These are phyloP conservation scores for Achaetomiella virescens DNA, from an alignment of 495 filamentous ascomycete species.

Conservation along the genomic window DNA sequence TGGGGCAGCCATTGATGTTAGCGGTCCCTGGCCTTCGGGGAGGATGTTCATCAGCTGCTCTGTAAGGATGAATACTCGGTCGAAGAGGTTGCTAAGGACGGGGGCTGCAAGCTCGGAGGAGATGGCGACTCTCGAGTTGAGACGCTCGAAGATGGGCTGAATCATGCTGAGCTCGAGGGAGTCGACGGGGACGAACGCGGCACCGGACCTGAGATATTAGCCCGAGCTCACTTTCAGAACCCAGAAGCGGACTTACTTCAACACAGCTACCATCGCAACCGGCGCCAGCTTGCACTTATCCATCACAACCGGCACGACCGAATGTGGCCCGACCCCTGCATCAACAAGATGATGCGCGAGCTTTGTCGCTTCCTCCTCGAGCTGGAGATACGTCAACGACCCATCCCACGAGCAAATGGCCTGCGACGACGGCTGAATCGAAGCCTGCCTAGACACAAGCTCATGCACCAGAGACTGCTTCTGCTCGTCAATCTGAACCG, in stretches of 20 bases:
- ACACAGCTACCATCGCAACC: conserved; percentile 42
- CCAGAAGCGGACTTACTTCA: conserved; percentile 32
- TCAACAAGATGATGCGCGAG: conserved; percentile 39
- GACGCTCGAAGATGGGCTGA: conserved; percentile 35
- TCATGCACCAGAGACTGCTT: conserved; percentile 30
- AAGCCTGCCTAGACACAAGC: conserved; percentile 30
- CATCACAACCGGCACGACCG: conserved; percentile 41
- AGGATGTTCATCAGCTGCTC: conserved; percentile 24
- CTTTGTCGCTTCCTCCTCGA: conserved; percentile 34
- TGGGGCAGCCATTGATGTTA: conserved; percentile 33
- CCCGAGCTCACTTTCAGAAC: neutral
- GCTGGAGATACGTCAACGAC: conserved; percentile 33
- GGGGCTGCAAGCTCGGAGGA: conserved; percentile 33
- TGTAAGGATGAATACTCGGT: conserved; percentile 33
- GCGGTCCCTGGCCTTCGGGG: conserved; percentile 23
- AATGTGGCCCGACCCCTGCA: conserved; percentile 36
- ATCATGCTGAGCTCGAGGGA: conserved; percentile 35
- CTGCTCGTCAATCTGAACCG: conserved; percentile 15
- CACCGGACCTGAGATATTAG: conserved; percentile 30
- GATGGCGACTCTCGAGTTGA: conserved; percentile 35
- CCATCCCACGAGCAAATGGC: conserved; percentile 45
- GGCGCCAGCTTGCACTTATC: conserved; percentile 41
- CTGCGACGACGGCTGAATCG: conserved; percentile 31
- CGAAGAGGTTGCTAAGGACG: conserved; percentile 32
- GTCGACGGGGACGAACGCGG: conserved; percentile 40